These are phyloP conservation scores for Paramecium caudatum DNA, from an alignment of 73 alveolate genomes.

Conservation along the genomic window DNA sequence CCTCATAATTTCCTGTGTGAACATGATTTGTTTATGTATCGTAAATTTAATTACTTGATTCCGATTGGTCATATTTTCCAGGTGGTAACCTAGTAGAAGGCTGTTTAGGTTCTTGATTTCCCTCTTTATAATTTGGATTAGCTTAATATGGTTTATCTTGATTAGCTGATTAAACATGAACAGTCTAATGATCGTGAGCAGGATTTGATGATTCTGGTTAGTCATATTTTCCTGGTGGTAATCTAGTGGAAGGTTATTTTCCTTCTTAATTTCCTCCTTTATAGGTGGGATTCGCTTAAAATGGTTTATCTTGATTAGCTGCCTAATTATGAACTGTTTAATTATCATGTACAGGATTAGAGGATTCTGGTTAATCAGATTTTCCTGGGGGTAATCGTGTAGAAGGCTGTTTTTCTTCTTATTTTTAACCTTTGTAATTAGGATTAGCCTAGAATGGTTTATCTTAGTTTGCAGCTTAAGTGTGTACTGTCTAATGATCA, in stretches of 20 bases:
- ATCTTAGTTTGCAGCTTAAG: not conserved
- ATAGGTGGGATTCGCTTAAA: conserved; percentile 8
- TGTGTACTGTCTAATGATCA: not conserved
- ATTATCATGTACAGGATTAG: not conserved
- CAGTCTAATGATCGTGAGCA: not conserved
- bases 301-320: not conserved
- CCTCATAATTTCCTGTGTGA: conserved; percentile 11
- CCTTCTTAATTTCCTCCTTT: not conserved
- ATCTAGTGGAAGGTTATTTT: not conserved
- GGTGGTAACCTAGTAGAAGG: not conserved
- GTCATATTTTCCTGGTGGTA: conserved; percentile 26
- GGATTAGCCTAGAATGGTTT: conserved; percentile 20
- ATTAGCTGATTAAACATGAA: not conserved
- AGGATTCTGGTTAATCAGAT: not conserved
- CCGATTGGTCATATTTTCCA: not conserved
- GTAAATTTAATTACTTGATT: too few species aligned
- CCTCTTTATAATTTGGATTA: conserved; percentile 18
- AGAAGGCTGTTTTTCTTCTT: not conserved
- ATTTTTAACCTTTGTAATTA: not conserved
- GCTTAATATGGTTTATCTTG: conserved; percentile 16
- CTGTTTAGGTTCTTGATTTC: not conserved
- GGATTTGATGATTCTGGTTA: conserved; percentile 40
- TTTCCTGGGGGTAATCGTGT: not conserved
- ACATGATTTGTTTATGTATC: too few species aligned
- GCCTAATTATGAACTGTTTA: not conserved